These are phyloP conservation scores for Saccharomyces cerevisiae DNA, from an alignment of 805 yeast species.

Conservation along the genomic window DNA sequence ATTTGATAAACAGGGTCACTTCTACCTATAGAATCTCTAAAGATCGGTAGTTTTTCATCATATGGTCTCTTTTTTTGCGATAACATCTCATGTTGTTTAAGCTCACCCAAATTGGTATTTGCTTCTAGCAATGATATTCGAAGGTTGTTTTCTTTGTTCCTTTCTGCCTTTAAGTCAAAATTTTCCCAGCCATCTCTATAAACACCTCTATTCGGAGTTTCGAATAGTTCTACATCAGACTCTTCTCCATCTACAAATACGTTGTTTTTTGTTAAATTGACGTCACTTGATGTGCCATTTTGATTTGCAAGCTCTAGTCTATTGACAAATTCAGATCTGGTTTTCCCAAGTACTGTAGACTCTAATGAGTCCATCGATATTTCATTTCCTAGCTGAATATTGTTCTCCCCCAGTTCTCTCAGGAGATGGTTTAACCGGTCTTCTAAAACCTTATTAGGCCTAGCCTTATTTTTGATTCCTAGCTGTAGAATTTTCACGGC, in stretches of 20 bases:
- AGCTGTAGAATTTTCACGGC: slow-evolving; percentile 12
- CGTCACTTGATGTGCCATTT: neutral
- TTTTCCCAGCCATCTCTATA: slow-evolving; percentile 36
- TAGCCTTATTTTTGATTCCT: slow-evolving; percentile 46
- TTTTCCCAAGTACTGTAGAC: neutral
- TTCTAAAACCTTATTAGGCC: slow-evolving; percentile 38
- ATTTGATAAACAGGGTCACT: slow-evolving; percentile 40
- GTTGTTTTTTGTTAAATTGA: neutral
- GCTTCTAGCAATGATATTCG: slow-evolving; percentile 48
- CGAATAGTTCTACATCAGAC: neutral
- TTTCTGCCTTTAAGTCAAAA: slow-evolving; percentile 40
- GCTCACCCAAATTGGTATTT: slow-evolving; percentile 40
- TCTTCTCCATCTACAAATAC: neutral
- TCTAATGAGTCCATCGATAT: neutral
- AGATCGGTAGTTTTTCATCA: slow-evolving; percentile 31
- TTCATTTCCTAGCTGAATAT: neutral
- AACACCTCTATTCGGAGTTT: neutral
- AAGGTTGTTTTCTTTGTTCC: slow-evolving; percentile 58
- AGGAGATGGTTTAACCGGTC: neutral
- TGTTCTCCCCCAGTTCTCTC: neutral
- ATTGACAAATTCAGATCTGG: neutral
- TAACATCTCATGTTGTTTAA: slow-evolving; percentile 34
- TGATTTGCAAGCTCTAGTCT: neutral
- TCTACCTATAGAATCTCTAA: slow-evolving; percentile 32
- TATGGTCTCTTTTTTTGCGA: neutral